Evolutionary conservation across 2,329 filamentous ascomycete genomes (phyloP).

Genomic region (Celoporthe dispersa): DNA sequence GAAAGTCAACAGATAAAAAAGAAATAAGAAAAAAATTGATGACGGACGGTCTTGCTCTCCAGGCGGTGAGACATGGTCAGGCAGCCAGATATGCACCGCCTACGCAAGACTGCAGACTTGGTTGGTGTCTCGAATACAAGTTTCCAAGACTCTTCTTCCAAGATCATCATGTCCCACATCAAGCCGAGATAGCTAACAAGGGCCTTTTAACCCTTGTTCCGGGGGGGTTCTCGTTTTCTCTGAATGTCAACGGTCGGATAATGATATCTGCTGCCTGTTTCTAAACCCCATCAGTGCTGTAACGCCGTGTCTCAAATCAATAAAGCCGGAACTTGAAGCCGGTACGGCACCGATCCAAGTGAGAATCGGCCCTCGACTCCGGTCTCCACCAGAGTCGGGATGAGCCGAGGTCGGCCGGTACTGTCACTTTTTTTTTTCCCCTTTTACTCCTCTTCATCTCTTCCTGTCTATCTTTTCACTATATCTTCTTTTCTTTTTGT

Average conservation of each 20-base stretch:
- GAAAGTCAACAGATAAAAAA: too few relatives aligned
- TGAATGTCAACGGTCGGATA: not conserved
- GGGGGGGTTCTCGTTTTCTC: not conserved
- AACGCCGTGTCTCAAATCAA: not conserved
- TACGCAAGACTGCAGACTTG: not conserved
- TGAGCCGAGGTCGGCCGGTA: not conserved
- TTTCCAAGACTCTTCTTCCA: not conserved
- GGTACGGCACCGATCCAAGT: slow-evolving; percentile 4
- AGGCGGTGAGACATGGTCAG: not conserved
- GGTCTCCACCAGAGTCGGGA: slow-evolving; percentile 1
- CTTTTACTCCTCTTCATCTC: not conserved
- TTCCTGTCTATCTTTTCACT: not conserved
- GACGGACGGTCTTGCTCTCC: not conserved
- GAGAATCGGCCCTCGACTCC: not conserved
- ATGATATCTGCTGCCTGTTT: not conserved
- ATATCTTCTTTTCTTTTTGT: not conserved
- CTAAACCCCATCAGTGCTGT: not conserved
- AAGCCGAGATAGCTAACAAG: not conserved
- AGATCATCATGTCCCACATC: not conserved
- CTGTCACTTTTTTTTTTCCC: not conserved
- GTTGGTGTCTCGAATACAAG: not conserved
- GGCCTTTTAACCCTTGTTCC: not conserved
- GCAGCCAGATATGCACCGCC: not conserved
- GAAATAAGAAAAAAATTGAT: too few relatives aligned
- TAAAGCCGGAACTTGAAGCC: not conserved